A percentile compares a stretch with the other conserved stretches of the same genome.
These are phyloP conservation scores for Tanacetum coccineum DNA, from an alignment of 129 eudicot genomes.

Conservation along the genomic window DNA sequence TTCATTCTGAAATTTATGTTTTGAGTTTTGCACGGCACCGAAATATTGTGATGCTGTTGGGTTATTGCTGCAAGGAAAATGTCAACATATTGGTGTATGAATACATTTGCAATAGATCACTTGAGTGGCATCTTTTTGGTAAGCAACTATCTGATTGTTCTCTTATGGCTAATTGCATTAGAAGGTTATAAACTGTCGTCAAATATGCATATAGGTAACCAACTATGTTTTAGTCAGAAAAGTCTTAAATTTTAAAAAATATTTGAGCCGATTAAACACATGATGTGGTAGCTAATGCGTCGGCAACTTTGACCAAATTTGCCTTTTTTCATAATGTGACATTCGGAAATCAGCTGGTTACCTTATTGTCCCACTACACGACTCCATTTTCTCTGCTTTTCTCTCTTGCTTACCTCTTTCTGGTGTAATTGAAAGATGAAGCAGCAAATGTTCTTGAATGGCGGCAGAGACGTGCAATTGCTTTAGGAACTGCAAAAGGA, in stretches of 20 bases:
- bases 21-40: slow-evolving; percentile 75
- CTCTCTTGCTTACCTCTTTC: not conserved
- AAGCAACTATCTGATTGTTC: slow-evolving; percentile 18
- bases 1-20: slow-evolving; percentile 70
- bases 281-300: too few relatives aligned
- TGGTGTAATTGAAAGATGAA: slow-evolving; percentile 33
- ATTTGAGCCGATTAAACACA: too few relatives aligned
- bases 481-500: slow-evolving; percentile 84
- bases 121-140: slow-evolving; percentile 86
- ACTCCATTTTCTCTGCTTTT: not conserved
- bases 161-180: not conserved
- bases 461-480: slow-evolving; percentile 69
- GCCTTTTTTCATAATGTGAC: too few relatives aligned
- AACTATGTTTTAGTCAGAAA: too few relatives aligned
- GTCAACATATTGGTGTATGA: slow-evolving; percentile 71
- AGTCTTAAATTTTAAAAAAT: too few relatives aligned
- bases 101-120: slow-evolving; percentile 77
- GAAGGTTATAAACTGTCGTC: not conserved
- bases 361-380: not conserved
- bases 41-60: slow-evolving; percentile 74
- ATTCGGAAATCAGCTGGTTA: too few relatives aligned
- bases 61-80: slow-evolving; percentile 85
- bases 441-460: slow-evolving; percentile 54
- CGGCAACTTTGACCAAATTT: too few relatives aligned
- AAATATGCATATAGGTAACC: too few relatives aligned